Percentiles rank a stretch among this genome's conserved stretches.
Evolutionary conservation across 768 basidiomycete genomes (phyloP).

Genomic region (Suillus cothurnatus): DNA sequence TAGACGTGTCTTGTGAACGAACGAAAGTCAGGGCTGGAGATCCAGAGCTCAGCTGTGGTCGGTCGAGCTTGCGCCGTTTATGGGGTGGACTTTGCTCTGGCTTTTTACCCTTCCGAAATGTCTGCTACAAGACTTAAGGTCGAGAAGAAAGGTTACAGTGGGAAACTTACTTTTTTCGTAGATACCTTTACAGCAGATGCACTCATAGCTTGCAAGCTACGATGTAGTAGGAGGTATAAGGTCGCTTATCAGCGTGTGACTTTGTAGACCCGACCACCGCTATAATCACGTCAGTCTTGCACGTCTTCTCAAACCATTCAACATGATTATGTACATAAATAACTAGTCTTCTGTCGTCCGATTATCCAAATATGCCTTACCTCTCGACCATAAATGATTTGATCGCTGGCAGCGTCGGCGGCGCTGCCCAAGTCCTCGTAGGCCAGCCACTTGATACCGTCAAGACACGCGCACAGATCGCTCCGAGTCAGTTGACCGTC

Average conservation of each 20-base stretch:
- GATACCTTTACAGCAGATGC: not conserved
- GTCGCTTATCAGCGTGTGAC: constrained; percentile 3
- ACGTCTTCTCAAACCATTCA: not conserved
- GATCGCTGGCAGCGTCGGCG: constrained; percentile 85
- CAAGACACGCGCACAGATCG: constrained; percentile 87
- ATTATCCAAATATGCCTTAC: constrained; percentile 20
- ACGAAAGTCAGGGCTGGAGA: constrained; percentile 3
- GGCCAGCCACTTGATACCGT: constrained; percentile 90
- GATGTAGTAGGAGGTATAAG: not conserved
- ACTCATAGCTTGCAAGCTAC: not conserved
- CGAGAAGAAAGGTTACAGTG: not conserved
- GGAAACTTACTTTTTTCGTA: not conserved
- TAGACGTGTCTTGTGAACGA: constrained; percentile 10
- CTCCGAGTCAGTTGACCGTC: constrained; percentile 59
- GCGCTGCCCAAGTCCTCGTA: constrained; percentile 95
- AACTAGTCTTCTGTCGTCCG: not conserved
- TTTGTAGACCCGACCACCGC: not conserved
- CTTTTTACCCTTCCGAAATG: not conserved
- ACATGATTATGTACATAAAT: not conserved
- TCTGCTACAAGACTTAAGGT: not conserved
- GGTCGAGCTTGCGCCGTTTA: constrained; percentile 24
- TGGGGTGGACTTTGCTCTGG: constrained; percentile 10
- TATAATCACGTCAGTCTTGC: constrained; percentile 3
- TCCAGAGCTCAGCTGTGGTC: not conserved
- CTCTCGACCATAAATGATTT: constrained; percentile 78